Base-by-base conservation (phyloP, 345 rosid genomes). In the Sonneratia caseolaris region DNA sequence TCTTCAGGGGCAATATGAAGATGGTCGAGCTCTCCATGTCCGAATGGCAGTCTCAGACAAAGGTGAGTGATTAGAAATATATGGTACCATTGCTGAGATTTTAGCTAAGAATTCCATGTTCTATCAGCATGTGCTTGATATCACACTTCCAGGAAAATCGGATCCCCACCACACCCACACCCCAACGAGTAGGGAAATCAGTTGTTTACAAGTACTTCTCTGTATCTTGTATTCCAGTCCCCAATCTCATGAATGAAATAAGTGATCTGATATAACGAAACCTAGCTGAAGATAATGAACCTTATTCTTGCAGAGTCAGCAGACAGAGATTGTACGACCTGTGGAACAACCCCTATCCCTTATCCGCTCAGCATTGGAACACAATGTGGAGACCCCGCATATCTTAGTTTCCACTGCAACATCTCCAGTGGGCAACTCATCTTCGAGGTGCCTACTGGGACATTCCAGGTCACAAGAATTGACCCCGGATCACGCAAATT, bases 281-380 rank as follows among this genome's bases (percentile, higher is more conserved):
- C 21, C 5, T 15, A 15, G 57, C 57, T 18, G n/a, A 51, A 3
- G 7, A 51, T 51, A 1, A 51, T 16, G 43, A 49, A 27, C 16
- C 3, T 35, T 24, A 18, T 37, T 70, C 48, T 42, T 82, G 78
- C 87, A 87, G 92, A 75, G 75, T 74, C 80, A 3, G 84, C 76
- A 2, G 59, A 72, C 15, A 83, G 83, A 77, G 77, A 48, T 73
- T 91, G 94, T 53, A 71, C 70, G 67, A 66, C 78, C 18, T 84
- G 92, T 36, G 88, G 89, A 38, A 77, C 87, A 5, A 83, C 75
- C 77, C 48, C 75, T 45, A 77, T 87, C 53, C 91, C 91, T 3
- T 87, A 89, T 75, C 94, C 94, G 2, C 83, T 91, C 16, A 86
- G 89, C 80, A 86, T 82, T 7, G 85, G 82, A 70, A 69, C 76